Base-by-base conservation (phyloP, 106 monocot species). In the Posidonia australis region DNA sequence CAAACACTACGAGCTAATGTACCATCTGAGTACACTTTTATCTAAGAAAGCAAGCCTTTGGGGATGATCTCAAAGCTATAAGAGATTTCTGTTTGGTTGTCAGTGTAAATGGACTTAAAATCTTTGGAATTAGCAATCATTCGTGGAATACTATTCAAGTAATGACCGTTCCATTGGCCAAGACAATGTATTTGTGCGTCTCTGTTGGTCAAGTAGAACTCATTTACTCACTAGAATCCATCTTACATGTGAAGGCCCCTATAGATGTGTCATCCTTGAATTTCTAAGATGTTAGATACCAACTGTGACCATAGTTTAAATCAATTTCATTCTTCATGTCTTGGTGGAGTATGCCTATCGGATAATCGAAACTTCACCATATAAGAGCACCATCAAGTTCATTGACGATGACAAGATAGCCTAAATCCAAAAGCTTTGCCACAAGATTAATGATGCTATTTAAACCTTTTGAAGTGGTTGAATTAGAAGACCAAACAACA, bases 351-450 rank as follows among this genome's bases (percentile, higher is more conserved):
- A 79, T 86, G 43, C 80, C 45, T 0, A 65, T 64, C 0, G 77
- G 76, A 69, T 82, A 65, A 44, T 86, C 86, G n/a, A 82, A 65
- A 79, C 86, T 86, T 67, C 82, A 79, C 86, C 86, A 86, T 13
- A 79, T 27, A 17, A 58, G 43, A 7, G 46, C 28, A 16, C 31
- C 42, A 19, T 72, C 73, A 55, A 52, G 69, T 59, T 76, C 17
- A 14, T 52, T 53, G 42, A 63, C 46, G 13, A 79, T 42, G 13
- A 84, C 62, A 6, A 84, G 69, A 61, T 84, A 80, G 5, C 82
- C 78, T 10, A 24, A 54, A n/a, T n/a, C n/a, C n/a, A n/a, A n/a
- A n/a, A n/a, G n/a, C n/a, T n/a, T n/a, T n/a, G n/a, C n/a, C n/a
- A 72, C 20, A 5, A 57, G 60, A 14, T 45, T 16, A 31, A 70